Evolutionary conservation across 2,329 filamentous ascomycete species (phyloP).

Genomic region (Claviceps sp.): DNA sequence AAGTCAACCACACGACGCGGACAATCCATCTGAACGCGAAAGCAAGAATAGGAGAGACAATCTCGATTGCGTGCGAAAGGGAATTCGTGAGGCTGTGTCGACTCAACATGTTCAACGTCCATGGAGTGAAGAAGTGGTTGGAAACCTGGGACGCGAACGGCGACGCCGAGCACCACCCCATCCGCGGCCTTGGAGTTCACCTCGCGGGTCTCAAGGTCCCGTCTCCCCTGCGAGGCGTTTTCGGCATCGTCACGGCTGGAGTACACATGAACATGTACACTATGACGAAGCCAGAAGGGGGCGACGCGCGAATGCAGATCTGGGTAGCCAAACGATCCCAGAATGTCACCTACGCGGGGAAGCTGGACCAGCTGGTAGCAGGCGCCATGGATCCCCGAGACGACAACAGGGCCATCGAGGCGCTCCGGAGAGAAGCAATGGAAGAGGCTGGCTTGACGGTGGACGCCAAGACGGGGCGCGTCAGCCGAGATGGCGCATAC

Average conservation of each 20-base stretch:
- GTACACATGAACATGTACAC: conserved; percentile 25
- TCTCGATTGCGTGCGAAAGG: neutral
- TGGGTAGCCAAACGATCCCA: conserved; percentile 22
- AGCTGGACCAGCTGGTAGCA: conserved; percentile 24
- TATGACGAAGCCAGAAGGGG: conserved; percentile 9
- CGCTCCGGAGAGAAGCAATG: conserved; percentile 19
- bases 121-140: conserved; percentile 16
- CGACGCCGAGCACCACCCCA: conserved; percentile 14
- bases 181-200: conserved; percentile 13
- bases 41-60: neutral
- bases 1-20: conserved; percentile 5
- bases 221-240: conserved; percentile 19
- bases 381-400: conserved; percentile 21
- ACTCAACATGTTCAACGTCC: conserved; percentile 14
- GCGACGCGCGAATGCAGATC: conserved; percentile 13
- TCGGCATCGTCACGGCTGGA: conserved; percentile 23
- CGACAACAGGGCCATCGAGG: conserved; percentile 13
- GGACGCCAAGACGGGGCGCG: conserved; percentile 11
- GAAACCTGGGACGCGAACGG: conserved; percentile 1
- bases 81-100: conserved; percentile 13
- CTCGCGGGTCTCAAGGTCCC: conserved; percentile 16
- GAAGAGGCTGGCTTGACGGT: conserved; percentile 21
- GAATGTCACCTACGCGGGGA: conserved; percentile 19
- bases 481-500: conserved; percentile 7
- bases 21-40: conserved; percentile 12